phyloP scores from a whole-genome alignment of 805 yeast genomes.

The Ogataea trehalophila region DNA sequence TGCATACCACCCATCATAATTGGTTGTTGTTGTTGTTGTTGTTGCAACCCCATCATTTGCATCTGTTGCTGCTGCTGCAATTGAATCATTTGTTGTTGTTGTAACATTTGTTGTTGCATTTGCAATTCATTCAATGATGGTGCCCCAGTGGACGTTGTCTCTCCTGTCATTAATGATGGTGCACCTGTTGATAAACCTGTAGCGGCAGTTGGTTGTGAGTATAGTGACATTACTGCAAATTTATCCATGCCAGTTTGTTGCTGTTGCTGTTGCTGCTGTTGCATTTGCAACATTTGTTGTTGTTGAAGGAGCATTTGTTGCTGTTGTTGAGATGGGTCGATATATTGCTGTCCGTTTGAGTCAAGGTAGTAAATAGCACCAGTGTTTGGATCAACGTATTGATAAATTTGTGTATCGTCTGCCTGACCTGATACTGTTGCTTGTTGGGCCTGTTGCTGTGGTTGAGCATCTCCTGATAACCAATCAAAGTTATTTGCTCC shows the following conservation, averaged over 20 bases:
- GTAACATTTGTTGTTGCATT: conserved; percentile 7
- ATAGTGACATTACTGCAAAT: conserved; percentile 4
- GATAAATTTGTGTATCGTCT: conserved; percentile 47
- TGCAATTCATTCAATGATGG: conserved; percentile 5
- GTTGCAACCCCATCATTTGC: conserved; percentile 4
- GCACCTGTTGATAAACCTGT: conserved; percentile 5
- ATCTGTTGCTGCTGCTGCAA: conserved; percentile 13
- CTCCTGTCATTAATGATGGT: conserved; percentile 4
- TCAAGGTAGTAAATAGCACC: conserved; percentile 67
- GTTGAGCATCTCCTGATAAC: conserved; percentile 23
- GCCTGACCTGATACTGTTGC: conserved; percentile 25
- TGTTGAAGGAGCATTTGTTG: conserved; percentile 23
- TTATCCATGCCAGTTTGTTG: conserved; percentile 7
- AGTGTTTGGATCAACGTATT: conserved; percentile 66
- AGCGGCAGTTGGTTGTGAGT: conserved; percentile 1
- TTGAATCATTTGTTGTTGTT: conserved; percentile 12
- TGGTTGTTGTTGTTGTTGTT: not conserved
- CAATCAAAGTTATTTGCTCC: conserved; percentile 35
- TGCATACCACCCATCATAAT: not conserved
- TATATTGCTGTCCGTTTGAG: conserved; percentile 59
- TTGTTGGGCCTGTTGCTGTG: conserved; percentile 16
- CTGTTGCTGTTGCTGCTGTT: conserved; percentile 17
- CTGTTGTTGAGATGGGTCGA: conserved; percentile 37
- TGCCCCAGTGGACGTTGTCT: not conserved
- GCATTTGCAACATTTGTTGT: conserved; percentile 13